phyloP scores from a whole-genome alignment of 2,329 filamentous ascomycete species.

The Epichloe aotearoae region DNA sequence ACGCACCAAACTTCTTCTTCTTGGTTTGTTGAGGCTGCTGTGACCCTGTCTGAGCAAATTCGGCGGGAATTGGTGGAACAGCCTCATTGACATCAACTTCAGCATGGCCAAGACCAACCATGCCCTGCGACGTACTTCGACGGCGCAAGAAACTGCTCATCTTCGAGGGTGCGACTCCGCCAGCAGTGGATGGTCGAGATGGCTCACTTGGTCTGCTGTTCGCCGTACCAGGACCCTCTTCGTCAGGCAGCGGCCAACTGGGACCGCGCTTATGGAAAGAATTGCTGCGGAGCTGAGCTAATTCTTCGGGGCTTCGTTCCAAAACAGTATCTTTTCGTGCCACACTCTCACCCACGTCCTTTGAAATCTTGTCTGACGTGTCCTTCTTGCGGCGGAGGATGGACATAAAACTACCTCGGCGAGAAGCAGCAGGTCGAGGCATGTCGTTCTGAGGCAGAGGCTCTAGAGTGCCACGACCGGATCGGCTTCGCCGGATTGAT shows the following conservation, averaged over 20 bases:
- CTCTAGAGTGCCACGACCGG: conserved; percentile 26
- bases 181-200: conserved; percentile 22
- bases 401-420: conserved; percentile 39
- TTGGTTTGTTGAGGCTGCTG: conserved; percentile 15
- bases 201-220: conserved; percentile 14
- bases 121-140: conserved; percentile 23
- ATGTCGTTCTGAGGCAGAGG: conserved; percentile 10
- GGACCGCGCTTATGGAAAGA: conserved; percentile 16
- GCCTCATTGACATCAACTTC: conserved; percentile 7
- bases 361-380: conserved; percentile 36
- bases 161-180: conserved; percentile 11
- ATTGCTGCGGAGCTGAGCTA: conserved; percentile 30
- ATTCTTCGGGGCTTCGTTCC: conserved; percentile 43
- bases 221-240: conserved; percentile 17
- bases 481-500: conserved; percentile 26
- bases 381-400: conserved; percentile 51
- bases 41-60: not conserved
- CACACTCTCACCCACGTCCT: conserved; percentile 41
- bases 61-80: conserved; percentile 3
- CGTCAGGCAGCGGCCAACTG: conserved; percentile 22
- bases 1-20: conserved; percentile 55
- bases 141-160: conserved; percentile 22
- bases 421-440: conserved; percentile 7
- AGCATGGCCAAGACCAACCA: conserved; percentile 10
- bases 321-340: conserved; percentile 49